Evolutionary conservation across 768 basidiomycete species (phyloP).

Genomic region (Pleurotus citrinopileatus): DNA sequence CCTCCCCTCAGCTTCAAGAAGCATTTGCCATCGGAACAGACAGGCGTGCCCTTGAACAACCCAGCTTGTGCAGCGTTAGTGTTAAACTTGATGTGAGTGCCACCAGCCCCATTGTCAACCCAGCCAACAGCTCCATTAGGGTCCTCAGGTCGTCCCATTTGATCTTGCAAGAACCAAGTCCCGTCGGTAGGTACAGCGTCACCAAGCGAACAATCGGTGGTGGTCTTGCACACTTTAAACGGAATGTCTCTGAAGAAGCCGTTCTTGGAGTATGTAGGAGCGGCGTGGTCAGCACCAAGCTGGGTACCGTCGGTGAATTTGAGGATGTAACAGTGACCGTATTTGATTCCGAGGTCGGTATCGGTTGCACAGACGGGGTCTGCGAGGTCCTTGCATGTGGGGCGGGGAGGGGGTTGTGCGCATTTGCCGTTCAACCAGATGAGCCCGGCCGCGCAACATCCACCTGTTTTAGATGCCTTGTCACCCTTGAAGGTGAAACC

Average conservation of each 20-base stretch:
- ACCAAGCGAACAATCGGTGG: slow-evolving; percentile 1
- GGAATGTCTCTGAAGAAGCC: slow-evolving; percentile 8
- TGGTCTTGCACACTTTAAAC: slow-evolving; percentile 4
- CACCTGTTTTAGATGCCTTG: slow-evolving; percentile 5
- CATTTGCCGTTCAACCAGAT: slow-evolving; percentile 10
- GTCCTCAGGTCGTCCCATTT: background rate
- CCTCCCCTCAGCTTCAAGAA: slow-evolving; percentile 3
- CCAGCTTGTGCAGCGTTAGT: slow-evolving; percentile 6
- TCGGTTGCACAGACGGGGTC: slow-evolving; percentile 4
- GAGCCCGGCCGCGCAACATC: slow-evolving; percentile 3
- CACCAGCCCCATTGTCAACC: background rate
- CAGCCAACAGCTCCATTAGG: background rate
- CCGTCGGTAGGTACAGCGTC: slow-evolving; percentile 5
- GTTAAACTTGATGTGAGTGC: slow-evolving; percentile 4
- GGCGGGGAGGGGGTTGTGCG: background rate
- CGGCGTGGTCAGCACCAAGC: slow-evolving; percentile 3
- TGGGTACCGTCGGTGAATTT: slow-evolving; percentile 7
- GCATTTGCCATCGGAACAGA: slow-evolving; percentile 1
- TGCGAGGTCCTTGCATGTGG: slow-evolving; percentile 5
- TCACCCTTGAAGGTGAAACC: background rate
- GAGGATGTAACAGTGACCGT: slow-evolving; percentile 8
- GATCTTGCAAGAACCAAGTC: background rate
- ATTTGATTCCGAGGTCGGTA: background rate
- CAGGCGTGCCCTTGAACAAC: background rate
- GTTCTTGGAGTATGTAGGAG: slow-evolving; percentile 1